Conservation (phyloP, 805 yeast genomes). For the Metschnikowia sp. region DNA sequence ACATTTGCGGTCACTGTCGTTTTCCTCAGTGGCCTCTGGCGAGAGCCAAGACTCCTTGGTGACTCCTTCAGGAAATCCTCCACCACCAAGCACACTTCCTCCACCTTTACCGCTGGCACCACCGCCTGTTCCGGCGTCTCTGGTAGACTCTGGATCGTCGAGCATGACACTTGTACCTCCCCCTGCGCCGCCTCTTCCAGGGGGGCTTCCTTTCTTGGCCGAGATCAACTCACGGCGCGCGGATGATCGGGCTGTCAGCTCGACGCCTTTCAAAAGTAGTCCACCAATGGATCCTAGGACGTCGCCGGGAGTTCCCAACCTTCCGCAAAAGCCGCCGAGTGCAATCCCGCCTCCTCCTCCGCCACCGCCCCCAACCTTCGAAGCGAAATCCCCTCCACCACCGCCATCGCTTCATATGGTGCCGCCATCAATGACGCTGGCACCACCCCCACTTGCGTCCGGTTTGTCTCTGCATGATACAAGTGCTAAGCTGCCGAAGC, state of each 20-base stretch:
- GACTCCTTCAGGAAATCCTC: background rate
- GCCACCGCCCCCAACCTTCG: conserved; percentile 20
- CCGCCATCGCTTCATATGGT: conserved; percentile 17
- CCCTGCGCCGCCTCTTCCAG: conserved; percentile 7
- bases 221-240: conserved; percentile 15
- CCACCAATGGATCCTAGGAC: background rate
- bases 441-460: conserved; percentile 17
- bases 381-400: conserved; percentile 11
- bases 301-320: background rate
- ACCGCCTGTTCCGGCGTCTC: conserved; percentile 9
- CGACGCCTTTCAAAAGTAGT: background rate
- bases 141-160: conserved; percentile 2
- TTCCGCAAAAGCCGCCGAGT: conserved; percentile 9
- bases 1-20: conserved; percentile 27
- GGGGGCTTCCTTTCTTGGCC: conserved; percentile 17
- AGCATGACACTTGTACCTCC: conserved; percentile 12
- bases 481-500: conserved; percentile 17
- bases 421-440: conserved; percentile 2
- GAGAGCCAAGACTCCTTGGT: conserved; percentile 3
- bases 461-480: conserved; percentile 18
- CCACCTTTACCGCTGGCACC: conserved; percentile 15
- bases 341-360: conserved; percentile 17
- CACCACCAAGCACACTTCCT: conserved; percentile 8
- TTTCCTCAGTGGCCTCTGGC: conserved; percentile 19
- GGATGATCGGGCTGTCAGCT: conserved; percentile 3